Evolutionary conservation across 768 basidiomycete genomes (phyloP).

Genomic region (Daedaleopsis nitida): DNA sequence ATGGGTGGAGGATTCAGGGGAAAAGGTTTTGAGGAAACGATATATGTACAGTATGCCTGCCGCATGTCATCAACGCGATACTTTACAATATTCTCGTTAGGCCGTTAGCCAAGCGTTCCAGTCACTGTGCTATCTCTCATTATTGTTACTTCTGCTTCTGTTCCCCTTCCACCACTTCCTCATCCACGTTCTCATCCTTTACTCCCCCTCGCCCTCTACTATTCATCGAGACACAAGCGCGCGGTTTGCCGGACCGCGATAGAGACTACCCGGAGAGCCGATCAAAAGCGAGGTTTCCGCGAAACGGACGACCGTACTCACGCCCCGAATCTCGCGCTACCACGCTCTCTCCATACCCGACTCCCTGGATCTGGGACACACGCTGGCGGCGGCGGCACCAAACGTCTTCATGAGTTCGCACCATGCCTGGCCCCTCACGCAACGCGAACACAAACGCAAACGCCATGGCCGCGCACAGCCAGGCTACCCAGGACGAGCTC

Average conservation of each 20-base stretch:
- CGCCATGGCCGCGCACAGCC: slow-evolving; percentile 15
- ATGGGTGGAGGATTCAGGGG: no score
- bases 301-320: slow-evolving; percentile 9
- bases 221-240: not conserved
- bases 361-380: slow-evolving; percentile 13
- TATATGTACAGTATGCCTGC: no score
- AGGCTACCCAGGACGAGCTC: slow-evolving; percentile 35
- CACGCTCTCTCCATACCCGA: slow-evolving; percentile 15
- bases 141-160: no score
- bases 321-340: slow-evolving; percentile 10
- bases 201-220: not conserved
- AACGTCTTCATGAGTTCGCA: slow-evolving; percentile 8
- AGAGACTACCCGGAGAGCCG: not conserved
- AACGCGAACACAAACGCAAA: not conserved
- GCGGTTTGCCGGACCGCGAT: not conserved
- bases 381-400: slow-evolving; percentile 8
- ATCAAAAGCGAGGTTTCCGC: slow-evolving; percentile 13
- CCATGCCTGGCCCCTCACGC: slow-evolving; percentile 16
- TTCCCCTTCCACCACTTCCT: no score
- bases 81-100: no score
- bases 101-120: no score
- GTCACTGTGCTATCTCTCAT: no score
- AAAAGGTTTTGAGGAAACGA: no score
- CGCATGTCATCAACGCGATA: no score
- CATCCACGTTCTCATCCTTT: no score